phyloP scores from a whole-genome alignment of 495 filamentous ascomycete genomes.

The Bryoglossum gracile region DNA sequence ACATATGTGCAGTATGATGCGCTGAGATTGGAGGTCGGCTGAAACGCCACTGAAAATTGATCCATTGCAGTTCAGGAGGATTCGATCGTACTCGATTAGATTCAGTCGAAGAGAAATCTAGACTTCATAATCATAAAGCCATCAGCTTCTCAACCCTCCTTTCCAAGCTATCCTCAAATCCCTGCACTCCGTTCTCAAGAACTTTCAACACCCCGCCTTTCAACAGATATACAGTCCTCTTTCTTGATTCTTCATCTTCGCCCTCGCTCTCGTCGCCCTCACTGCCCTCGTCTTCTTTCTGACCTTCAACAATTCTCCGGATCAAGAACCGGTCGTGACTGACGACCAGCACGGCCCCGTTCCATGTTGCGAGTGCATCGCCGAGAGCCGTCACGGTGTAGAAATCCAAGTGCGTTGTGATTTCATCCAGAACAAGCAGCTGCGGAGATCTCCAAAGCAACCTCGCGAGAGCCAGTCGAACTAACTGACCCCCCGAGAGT shows the following conservation, averaged over 20 bases:
- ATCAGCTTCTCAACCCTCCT: conserved; percentile 46
- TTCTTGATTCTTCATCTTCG: conserved; percentile 34
- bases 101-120: no score
- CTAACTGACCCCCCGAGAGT: conserved; percentile 71
- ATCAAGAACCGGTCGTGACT: conserved; percentile 75
- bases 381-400: conserved; percentile 65
- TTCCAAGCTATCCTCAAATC: conserved; percentile 58
- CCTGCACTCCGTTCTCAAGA: conserved; percentile 49
- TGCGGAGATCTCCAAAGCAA: conserved; percentile 62
- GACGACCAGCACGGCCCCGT: conserved; percentile 64
- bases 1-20: conserved; percentile 56
- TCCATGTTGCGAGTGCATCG: conserved; percentile 54
- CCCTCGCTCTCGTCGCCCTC: conserved; percentile 35
- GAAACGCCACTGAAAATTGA: no score
- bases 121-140: no score
- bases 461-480: conserved; percentile 65
- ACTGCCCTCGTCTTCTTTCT: conserved; percentile 43
- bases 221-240: conserved; percentile 53
- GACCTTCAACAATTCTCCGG: conserved; percentile 59
- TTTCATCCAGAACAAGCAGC: conserved; percentile 72
- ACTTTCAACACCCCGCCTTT: conserved; percentile 48
- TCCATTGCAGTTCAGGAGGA: no score
- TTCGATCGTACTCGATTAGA: no score
- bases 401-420: conserved; percentile 79
- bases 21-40: conserved; percentile 42